These are phyloP conservation scores for Claviceps quebecensis DNA, from an alignment of 2,329 filamentous ascomycete genomes.

Conservation along the genomic window DNA sequence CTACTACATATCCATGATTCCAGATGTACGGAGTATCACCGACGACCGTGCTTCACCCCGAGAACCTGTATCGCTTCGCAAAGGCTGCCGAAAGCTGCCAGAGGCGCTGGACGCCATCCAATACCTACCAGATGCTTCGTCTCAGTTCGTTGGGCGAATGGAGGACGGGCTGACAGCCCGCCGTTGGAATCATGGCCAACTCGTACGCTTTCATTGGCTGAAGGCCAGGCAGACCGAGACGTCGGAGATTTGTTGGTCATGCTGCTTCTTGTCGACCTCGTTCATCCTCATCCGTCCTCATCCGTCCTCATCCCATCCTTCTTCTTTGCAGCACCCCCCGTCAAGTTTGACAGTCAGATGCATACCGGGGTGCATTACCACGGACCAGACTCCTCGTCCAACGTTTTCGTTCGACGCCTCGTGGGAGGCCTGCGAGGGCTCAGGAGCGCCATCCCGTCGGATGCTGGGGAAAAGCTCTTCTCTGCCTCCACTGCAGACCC, in stretches of 20 bases:
- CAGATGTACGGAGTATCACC: neutral
- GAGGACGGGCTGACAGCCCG: neutral
- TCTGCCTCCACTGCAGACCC: neutral
- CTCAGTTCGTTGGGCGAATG: neutral
- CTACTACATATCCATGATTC: neutral
- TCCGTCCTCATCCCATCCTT: neutral
- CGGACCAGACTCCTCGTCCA: too few species aligned
- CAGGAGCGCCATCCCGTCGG: neutral
- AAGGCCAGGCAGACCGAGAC: neutral
- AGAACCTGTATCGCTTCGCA: neutral
- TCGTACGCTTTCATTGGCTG: neutral
- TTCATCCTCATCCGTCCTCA: neutral
- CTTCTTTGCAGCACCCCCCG: neutral
- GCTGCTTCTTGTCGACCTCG: neutral
- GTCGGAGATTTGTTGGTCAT: neutral
- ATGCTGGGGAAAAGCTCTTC: neutral
- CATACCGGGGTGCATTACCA: neutral
- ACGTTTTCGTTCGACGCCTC: too few species aligned
- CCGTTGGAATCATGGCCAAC: neutral
- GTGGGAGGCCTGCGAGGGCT: neutral
- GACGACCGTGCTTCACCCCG: neutral
- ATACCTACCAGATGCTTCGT: neutral
- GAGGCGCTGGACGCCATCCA: neutral
- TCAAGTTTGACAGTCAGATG: neutral
- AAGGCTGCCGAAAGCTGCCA: neutral